These are phyloP conservation scores for Xylaria sp. DNA, from an alignment of 2,329 filamentous ascomycete species.

Conservation along the genomic window DNA sequence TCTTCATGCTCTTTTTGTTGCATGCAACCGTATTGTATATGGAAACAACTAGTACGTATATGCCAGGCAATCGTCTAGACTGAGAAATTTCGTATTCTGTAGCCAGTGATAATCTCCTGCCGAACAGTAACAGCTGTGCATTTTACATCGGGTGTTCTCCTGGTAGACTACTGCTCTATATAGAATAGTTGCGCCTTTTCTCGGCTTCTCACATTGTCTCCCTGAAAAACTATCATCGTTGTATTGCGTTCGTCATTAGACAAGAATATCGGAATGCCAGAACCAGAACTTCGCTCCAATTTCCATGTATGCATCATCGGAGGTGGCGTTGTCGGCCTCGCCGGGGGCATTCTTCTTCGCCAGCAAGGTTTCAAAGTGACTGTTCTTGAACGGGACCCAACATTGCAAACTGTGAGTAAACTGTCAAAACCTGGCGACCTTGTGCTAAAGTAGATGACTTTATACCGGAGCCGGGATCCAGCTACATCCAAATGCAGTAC, in stretches of 20 bases:
- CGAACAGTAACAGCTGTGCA: not conserved
- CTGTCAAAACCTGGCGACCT: not conserved
- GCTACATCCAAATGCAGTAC: slow-evolving; percentile 41
- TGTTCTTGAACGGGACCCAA: slow-evolving; percentile 36
- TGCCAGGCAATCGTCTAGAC: not conserved
- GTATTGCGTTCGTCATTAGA: not conserved
- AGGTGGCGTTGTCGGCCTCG: slow-evolving; percentile 39
- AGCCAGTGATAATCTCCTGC: not conserved
- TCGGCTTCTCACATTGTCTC: not conserved
- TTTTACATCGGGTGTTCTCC: not conserved
- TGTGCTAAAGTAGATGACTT: slow-evolving; percentile 18
- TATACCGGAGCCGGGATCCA: slow-evolving; percentile 41
- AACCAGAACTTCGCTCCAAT: slow-evolving; percentile 8
- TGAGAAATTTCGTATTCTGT: not conserved
- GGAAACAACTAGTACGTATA: not conserved
- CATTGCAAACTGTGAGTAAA: slow-evolving; percentile 37
- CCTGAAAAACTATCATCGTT: not conserved
- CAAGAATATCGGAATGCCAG: slow-evolving; percentile 7
- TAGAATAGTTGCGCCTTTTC: not conserved
- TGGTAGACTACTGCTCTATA: not conserved
- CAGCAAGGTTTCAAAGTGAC: slow-evolving; percentile 41
- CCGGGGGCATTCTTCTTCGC: slow-evolving; percentile 39
- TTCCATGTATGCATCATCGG: slow-evolving; percentile 42
- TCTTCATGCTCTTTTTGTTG: not conserved
- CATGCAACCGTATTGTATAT: not conserved